Percentiles rank a stretch among this genome's conserved stretches.
These are phyloP conservation scores for Arthroderma uncinatum DNA, from an alignment of 2,329 filamentous ascomycete species.

Conservation along the genomic window DNA sequence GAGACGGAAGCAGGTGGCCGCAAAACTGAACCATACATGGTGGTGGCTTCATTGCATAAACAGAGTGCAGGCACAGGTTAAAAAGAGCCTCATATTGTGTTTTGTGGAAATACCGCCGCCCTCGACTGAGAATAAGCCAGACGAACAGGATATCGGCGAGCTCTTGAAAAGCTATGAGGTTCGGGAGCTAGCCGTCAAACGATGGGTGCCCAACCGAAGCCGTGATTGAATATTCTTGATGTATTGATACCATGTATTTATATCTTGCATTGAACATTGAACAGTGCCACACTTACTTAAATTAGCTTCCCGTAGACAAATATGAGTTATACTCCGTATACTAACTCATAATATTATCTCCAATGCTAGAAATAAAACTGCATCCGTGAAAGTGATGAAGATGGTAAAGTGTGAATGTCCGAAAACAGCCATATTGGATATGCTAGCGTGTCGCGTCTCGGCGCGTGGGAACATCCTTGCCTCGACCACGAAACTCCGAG, in stretches of 20 bases:
- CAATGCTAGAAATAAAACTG: too few relatives aligned
- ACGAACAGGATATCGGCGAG: conserved; percentile 43
- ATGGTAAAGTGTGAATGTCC: background rate
- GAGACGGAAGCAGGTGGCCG: conserved; percentile 42
- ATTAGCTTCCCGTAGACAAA: too few relatives aligned
- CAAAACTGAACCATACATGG: conserved; percentile 35
- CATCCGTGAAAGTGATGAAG: too few relatives aligned
- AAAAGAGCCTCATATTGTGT: conserved; percentile 77
- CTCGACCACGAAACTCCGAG: background rate
- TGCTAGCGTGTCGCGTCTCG: background rate
- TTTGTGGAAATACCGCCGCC: conserved; percentile 80
- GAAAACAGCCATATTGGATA: conserved; percentile 5
- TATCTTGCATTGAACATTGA: background rate
- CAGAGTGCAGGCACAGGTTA: conserved; percentile 76
- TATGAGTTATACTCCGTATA: too few relatives aligned
- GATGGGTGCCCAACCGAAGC: conserved; percentile 77
- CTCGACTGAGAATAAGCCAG: conserved; percentile 32
- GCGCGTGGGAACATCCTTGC: background rate
- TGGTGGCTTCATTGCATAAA: conserved; percentile 69
- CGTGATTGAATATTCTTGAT: conserved; percentile 39
- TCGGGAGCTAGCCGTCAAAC: conserved; percentile 66
- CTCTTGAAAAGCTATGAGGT: conserved; percentile 61
- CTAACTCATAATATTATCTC: too few relatives aligned
- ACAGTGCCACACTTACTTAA: too few relatives aligned
- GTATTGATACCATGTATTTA: background rate